Base-by-base conservation (phyloP, 805 yeast species). In the Pichia sporocuriosa region DNA sequence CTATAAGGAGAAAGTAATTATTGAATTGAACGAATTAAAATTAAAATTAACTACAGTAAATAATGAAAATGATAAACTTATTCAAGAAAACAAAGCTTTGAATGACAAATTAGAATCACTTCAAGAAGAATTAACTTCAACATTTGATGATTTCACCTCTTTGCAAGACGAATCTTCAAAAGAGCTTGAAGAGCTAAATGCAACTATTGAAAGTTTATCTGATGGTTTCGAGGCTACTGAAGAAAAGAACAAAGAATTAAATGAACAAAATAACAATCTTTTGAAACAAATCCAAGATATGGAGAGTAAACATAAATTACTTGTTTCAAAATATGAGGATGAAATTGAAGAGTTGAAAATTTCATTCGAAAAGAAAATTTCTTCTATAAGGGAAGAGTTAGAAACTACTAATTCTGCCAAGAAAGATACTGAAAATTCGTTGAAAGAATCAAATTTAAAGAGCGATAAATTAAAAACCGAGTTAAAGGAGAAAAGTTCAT, bases 401-500 rank as follows among this genome's bases (percentile, higher is more conserved):
- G n/a, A n/a, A 11, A 16, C 47, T 50, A 88, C 95, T 0, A 71
- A 85, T 24, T 67, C 78, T 36, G 68, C 81, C 10, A 67, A 87
- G 43, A 90, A 85, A 56, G 78, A 71, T n/a, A n/a, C n/a, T n/a
- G n/a, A n/a, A n/a, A n/a, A n/a, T n/a, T n/a, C n/a, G n/a, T n/a
- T n/a, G n/a, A n/a, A n/a, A n/a, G n/a, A n/a, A n/a, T n/a, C n/a
- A n/a, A n/a, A n/a, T n/a, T n/a, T n/a, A n/a, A n/a, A n/a, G n/a
- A n/a, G n/a, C n/a, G n/a, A n/a, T n/a, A n/a, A n/a, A n/a, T n/a
- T n/a, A n/a, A n/a, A n/a, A n/a, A n/a, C n/a, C n/a, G n/a, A n/a
- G n/a, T n/a, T n/a, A n/a, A n/a, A n/a, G n/a, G n/a, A n/a, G n/a
- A n/a, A n/a, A n/a, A n/a, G n/a, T n/a, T n/a, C n/a, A n/a, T n/a